A percentile compares a stretch with the other conserved stretches of the same genome.
These are phyloP conservation scores for Ascoidea tarda DNA, from an alignment of 805 yeast species.

Conservation along the genomic window DNA sequence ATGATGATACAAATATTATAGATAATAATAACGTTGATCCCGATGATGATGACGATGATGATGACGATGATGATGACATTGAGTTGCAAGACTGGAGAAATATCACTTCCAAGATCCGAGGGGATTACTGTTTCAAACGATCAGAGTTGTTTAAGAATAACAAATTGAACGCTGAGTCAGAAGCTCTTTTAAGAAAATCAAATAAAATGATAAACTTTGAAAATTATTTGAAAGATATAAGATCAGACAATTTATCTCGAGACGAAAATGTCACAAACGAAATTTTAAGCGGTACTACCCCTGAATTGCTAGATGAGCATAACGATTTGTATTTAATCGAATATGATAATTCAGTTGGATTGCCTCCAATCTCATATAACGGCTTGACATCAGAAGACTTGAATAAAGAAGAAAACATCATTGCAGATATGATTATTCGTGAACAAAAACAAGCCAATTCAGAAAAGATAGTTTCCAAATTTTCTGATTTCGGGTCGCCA, in stretches of 20 bases:
- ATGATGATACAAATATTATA: conserved; percentile 23
- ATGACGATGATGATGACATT: conserved; percentile 54
- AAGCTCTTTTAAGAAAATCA: conserved; percentile 54
- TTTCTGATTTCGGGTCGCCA: conserved; percentile 26
- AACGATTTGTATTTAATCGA: conserved; percentile 54
- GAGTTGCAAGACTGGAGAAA: conserved; percentile 77
- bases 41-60: conserved; percentile 25
- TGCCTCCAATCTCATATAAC: conserved; percentile 48
- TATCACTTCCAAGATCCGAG: conserved; percentile 67
- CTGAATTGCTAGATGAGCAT: not conserved
- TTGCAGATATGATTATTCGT: conserved; percentile 24
- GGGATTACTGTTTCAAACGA: conserved; percentile 58
- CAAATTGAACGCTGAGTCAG: conserved; percentile 48
- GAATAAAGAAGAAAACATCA: conserved; percentile 29
- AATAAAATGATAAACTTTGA: conserved; percentile 48
- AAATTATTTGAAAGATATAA: conserved; percentile 6
- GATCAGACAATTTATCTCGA: conserved; percentile 20
- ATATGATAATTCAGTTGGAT: conserved; percentile 70
- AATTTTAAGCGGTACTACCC: not conserved
- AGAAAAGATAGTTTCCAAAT: conserved; percentile 20
- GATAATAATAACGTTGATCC: conserved; percentile 12
- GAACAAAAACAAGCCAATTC: conserved; percentile 15
- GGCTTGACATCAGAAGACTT: conserved; percentile 36
- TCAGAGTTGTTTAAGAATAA: conserved; percentile 48
- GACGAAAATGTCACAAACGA: conserved; percentile 35